A percentile compares a stretch with the other conserved stretches of the same genome.
phyloP scores from a whole-genome alignment of 192 early-diverging fungal genomes.

The Lunasporangiospora selenospora region DNA sequence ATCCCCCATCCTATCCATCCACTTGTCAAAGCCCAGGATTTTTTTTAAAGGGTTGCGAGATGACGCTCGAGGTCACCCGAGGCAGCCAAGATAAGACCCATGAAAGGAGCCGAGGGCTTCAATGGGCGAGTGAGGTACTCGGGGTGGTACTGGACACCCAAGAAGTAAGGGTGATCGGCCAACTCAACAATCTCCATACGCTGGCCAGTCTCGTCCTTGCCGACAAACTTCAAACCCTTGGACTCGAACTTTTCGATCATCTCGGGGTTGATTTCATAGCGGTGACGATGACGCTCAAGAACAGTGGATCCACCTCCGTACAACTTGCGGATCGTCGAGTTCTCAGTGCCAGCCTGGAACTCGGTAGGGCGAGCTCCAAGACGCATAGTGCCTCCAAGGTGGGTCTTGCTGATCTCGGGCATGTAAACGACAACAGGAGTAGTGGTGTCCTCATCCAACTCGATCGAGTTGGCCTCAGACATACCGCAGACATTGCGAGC shows the following conservation, averaged over 20 bases:
- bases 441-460: slow-evolving; percentile 77
- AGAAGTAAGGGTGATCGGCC: slow-evolving; percentile 89
- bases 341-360: slow-evolving; percentile 71
- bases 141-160: slow-evolving; percentile 96
- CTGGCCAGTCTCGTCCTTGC: slow-evolving; percentile 92
- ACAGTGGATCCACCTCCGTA: slow-evolving; percentile 61
- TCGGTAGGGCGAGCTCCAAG: slow-evolving; percentile 85
- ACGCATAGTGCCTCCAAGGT: slow-evolving; percentile 98
- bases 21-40: no score
- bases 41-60: slow-evolving; percentile 25
- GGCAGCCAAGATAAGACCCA: slow-evolving; percentile 92
- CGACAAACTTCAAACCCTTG: slow-evolving; percentile 88
- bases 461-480: slow-evolving; percentile 81
- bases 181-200: slow-evolving; percentile 98
- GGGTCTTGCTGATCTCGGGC: slow-evolving; percentile 95
- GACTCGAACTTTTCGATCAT: slow-evolving; percentile 76
- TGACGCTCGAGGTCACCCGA: slow-evolving; percentile 54
- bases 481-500: slow-evolving; percentile 91
- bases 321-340: slow-evolving; percentile 69
- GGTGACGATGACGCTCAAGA: slow-evolving; percentile 93
- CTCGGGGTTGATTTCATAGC: slow-evolving; percentile 98
- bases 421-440: slow-evolving; percentile 92
- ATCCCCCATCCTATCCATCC: no score
- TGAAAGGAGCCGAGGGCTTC: slow-evolving; percentile 89
- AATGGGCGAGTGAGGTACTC: slow-evolving; percentile 97